phyloP scores from a whole-genome alignment of 768 basidiomycete genomes.

The Mycena floridula region DNA sequence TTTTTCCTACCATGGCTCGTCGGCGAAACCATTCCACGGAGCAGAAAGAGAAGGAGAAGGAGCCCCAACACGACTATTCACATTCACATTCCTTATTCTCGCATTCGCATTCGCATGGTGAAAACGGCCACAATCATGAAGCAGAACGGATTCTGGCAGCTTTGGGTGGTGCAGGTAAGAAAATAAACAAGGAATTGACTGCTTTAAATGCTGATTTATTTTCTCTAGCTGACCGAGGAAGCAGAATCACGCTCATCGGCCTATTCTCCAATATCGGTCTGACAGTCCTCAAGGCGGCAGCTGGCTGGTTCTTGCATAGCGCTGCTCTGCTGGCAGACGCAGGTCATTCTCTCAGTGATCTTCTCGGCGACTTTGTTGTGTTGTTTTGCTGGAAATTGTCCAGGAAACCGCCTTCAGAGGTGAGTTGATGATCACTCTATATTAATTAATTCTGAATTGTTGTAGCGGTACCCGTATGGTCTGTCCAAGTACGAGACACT shows the following conservation, averaged over 20 bases:
- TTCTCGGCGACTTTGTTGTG: conserved; percentile 88
- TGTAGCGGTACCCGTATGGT: conserved; percentile 80
- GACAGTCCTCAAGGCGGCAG: conserved; percentile 78
- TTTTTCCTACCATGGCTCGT: too few relatives aligned
- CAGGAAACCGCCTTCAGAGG: conserved; percentile 71
- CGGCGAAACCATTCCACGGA: too few relatives aligned
- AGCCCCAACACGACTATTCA: conserved; percentile 28
- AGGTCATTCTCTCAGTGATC: conserved; percentile 83
- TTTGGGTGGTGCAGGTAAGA: conserved; percentile 59
- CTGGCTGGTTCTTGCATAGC: conserved; percentile 88
- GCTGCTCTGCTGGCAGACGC: conserved; percentile 91
- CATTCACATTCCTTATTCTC: conserved; percentile 58
- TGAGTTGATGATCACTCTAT: too few relatives aligned
- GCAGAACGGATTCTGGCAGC: conserved; percentile 66
- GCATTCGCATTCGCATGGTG: conserved; percentile 59
- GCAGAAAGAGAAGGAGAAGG: too few relatives aligned
- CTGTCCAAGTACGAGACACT: conserved; percentile 94
- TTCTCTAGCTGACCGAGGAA: conserved; percentile 68
- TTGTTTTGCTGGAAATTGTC: conserved; percentile 86
- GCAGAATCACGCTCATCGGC: conserved; percentile 80
- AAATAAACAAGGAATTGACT: conserved; percentile 2
- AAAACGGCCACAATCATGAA: conserved; percentile 51
- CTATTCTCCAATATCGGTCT: conserved; percentile 77
- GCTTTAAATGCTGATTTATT: conserved; percentile 1
- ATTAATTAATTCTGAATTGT: too few relatives aligned